Conservation (phyloP, 768 basidiomycete genomes). For the Lactarius quietus region DNA sequence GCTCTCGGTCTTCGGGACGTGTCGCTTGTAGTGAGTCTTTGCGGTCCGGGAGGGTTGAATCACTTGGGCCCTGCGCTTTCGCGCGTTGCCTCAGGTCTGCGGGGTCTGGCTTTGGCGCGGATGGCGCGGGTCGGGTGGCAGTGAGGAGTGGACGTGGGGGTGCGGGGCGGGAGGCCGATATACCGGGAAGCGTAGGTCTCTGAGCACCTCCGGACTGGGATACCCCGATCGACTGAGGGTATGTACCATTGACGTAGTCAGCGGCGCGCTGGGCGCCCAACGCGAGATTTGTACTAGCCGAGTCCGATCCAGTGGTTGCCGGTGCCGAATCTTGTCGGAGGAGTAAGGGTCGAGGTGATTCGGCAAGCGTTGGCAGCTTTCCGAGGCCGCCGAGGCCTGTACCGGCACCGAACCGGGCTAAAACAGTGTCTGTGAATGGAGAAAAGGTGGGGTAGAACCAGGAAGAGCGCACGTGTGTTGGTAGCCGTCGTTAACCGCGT, state of each 20-base stretch:
- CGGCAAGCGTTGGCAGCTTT: slow-evolving; percentile 41
- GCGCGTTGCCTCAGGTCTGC: slow-evolving; percentile 64
- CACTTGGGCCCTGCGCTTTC: slow-evolving; percentile 53
- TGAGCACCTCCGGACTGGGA: slow-evolving; percentile 29
- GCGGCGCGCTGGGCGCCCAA: slow-evolving; percentile 55
- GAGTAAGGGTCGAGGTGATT: slow-evolving; percentile 32
- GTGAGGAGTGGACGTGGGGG: slow-evolving; percentile 65
- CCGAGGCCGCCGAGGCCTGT: slow-evolving; percentile 77
- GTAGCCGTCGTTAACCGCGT: slow-evolving; percentile 27
- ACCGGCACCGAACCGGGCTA: slow-evolving; percentile 84
- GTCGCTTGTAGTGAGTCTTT: slow-evolving; percentile 44
- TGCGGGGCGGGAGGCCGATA: slow-evolving; percentile 60
- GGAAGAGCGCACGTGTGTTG: slow-evolving; percentile 25
- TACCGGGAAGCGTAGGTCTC: slow-evolving; percentile 33
- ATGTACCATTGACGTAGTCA: slow-evolving; percentile 57
- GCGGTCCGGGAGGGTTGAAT: slow-evolving; percentile 37
- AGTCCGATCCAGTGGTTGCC: slow-evolving; percentile 33
- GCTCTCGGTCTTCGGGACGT: slow-evolving; percentile 29
- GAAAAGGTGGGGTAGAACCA: slow-evolving; percentile 33
- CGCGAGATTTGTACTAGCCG: slow-evolving; percentile 33
- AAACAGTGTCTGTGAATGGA: slow-evolving; percentile 40
- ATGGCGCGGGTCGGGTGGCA: slow-evolving; percentile 51
- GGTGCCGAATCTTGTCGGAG: slow-evolving; percentile 49
- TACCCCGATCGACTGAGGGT: slow-evolving; percentile 42
- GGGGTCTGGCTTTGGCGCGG: slow-evolving; percentile 50